phyloP scores from a whole-genome alignment of 257 asterid genomes.

The Thymus quinquecostatus region DNA sequence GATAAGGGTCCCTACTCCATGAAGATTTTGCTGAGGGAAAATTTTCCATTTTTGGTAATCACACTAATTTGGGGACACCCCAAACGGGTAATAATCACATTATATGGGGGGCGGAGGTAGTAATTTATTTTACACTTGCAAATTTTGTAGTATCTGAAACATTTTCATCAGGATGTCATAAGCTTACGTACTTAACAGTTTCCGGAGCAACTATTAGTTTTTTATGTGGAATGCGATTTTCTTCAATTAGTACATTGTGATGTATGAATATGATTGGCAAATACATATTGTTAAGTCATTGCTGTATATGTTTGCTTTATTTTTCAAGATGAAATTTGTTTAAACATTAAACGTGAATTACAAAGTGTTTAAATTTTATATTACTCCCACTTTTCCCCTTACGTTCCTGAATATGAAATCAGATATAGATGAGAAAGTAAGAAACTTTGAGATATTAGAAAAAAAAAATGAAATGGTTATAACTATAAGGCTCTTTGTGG shows the following conservation, averaged over 20 bases:
- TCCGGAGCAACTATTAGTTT: background rate
- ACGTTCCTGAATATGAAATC: too few relatives aligned
- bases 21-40: too few relatives aligned
- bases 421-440: background rate
- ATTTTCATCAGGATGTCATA: background rate
- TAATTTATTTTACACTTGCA: background rate
- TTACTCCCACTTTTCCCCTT: background rate
- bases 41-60: too few relatives aligned
- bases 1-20: too few relatives aligned
- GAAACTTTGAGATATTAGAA: background rate
- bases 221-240: background rate
- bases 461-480: background rate
- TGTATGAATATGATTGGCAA: conserved; percentile 1
- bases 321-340: background rate
- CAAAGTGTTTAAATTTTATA: background rate
- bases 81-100: too few relatives aligned
- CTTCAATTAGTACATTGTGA: background rate
- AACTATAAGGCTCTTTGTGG: background rate
- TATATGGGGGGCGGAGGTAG: too few relatives aligned
- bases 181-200: background rate
- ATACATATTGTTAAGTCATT: background rate
- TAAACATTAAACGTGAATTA: too few relatives aligned
- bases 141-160: background rate
- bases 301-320: background rate
- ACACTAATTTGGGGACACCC: too few relatives aligned